A percentile compares a stretch with the other conserved stretches of the same genome.
Evolutionary conservation across 2,329 filamentous ascomycete genomes (phyloP).

Genomic region (Epicoccum nigrum): DNA sequence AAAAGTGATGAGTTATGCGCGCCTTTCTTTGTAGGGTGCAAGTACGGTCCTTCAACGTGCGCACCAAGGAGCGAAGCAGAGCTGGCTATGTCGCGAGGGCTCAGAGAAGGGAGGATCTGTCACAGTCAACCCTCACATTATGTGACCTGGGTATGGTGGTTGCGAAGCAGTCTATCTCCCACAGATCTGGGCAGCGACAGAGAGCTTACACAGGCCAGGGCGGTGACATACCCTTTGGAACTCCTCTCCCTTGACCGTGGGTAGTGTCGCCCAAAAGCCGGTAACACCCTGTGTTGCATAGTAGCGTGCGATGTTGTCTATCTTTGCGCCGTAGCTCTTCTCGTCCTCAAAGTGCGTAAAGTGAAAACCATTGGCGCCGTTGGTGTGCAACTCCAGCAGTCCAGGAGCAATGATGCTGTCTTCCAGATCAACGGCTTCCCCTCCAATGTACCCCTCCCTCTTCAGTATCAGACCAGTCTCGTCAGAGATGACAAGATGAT

Average conservation of each 20-base stretch:
- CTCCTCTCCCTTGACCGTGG: slow-evolving; percentile 55
- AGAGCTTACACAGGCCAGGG: background rate
- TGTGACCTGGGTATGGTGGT: background rate
- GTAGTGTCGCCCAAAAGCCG: slow-evolving; percentile 61
- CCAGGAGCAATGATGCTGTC: slow-evolving; percentile 60
- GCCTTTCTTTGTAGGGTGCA: slow-evolving; percentile 60
- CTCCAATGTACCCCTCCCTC: slow-evolving; percentile 52
- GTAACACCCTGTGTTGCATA: slow-evolving; percentile 60
- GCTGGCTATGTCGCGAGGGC: slow-evolving; percentile 49
- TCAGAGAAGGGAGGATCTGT: slow-evolving; percentile 57
- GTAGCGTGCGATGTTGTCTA: slow-evolving; percentile 56
- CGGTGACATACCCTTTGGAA: slow-evolving; percentile 50
- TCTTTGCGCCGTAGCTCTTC: slow-evolving; percentile 50
- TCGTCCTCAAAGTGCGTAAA: slow-evolving; percentile 58
- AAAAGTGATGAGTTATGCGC: slow-evolving; percentile 58
- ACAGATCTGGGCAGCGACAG: too few species aligned
- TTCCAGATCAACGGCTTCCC: slow-evolving; percentile 55
- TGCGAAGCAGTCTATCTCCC: background rate
- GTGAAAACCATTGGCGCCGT: slow-evolving; percentile 60
- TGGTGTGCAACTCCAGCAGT: slow-evolving; percentile 63
- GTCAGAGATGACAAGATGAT: slow-evolving; percentile 54
- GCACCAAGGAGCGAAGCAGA: slow-evolving; percentile 61
- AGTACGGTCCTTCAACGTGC: slow-evolving; percentile 64
- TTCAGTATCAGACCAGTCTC: slow-evolving; percentile 53
- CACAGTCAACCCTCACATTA: slow-evolving; percentile 9